A percentile compares a stretch with the other conserved stretches of the same genome.
Evolutionary conservation across 2,329 filamentous ascomycete species (phyloP).

Genomic region (Colletotrichum coccodes): DNA sequence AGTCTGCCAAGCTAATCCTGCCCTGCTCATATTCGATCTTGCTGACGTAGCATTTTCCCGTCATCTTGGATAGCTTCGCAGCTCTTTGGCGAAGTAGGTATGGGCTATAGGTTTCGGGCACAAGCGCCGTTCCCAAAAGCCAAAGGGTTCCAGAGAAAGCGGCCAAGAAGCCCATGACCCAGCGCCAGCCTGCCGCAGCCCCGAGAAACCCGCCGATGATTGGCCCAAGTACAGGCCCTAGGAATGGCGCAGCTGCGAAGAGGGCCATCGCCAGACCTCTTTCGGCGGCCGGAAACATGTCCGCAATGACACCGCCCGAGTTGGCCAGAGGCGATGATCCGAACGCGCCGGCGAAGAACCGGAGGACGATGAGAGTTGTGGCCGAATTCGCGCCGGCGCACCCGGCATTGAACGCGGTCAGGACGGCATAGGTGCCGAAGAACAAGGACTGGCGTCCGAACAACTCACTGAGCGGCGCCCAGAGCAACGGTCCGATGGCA

Average conservation of each 20-base stretch:
- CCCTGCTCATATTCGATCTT: conserved; percentile 59
- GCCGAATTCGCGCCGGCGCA: conserved; percentile 67
- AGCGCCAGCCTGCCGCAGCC: conserved; percentile 72
- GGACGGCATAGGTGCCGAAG: conserved; percentile 62
- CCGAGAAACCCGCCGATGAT: conserved; percentile 75
- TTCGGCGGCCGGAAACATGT: conserved; percentile 64
- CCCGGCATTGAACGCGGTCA: conserved; percentile 70
- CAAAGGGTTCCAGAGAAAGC: conserved; percentile 57
- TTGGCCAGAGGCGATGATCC: conserved; percentile 71
- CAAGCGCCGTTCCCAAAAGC: conserved; percentile 56
- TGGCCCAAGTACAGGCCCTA: conserved; percentile 72
- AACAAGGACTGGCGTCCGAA: conserved; percentile 69
- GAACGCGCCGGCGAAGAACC: conserved; percentile 72
- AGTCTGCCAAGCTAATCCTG: conserved; percentile 48
- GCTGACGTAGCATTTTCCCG: conserved; percentile 37
- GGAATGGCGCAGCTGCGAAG: conserved; percentile 73
- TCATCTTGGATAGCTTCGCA: conserved; percentile 35
- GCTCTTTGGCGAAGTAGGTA: conserved; percentile 35
- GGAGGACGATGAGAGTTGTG: conserved; percentile 68
- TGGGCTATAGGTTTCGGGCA: conserved; percentile 43
- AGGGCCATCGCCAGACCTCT: conserved; percentile 68
- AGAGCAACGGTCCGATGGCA: conserved; percentile 69
- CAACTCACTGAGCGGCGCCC: conserved; percentile 72
- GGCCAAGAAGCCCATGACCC: conserved; percentile 74
- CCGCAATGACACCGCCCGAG: conserved; percentile 69